Evolutionary conservation across 2,329 filamentous ascomycete species (phyloP).

Genomic region (Rhynchosporium agropyri): DNA sequence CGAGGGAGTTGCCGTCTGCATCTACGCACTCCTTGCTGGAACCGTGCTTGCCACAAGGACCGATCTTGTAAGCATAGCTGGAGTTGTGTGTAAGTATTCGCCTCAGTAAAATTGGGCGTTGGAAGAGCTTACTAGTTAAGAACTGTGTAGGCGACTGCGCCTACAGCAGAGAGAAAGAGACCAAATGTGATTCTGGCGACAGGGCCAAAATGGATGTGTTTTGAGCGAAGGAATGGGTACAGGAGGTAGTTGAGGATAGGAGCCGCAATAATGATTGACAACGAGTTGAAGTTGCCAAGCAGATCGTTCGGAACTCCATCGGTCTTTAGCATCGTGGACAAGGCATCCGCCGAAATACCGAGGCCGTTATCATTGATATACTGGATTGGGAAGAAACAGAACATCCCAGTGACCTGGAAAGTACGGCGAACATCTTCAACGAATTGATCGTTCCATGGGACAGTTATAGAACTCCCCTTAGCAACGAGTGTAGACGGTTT

Average conservation of each 20-base stretch:
- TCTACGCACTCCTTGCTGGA: slow-evolving; percentile 32
- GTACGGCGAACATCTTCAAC: slow-evolving; percentile 77
- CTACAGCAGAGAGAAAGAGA: slow-evolving; percentile 64
- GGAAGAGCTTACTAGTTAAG: slow-evolving; percentile 49
- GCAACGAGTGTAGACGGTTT: slow-evolving; percentile 66
- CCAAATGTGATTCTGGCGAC: slow-evolving; percentile 74
- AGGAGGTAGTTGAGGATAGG: slow-evolving; percentile 68
- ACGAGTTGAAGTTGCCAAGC: slow-evolving; percentile 74
- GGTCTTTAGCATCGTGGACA: slow-evolving; percentile 62
- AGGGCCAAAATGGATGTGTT: slow-evolving; percentile 68
- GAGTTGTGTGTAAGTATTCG: not conserved
- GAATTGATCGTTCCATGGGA: slow-evolving; percentile 81
- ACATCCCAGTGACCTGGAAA: slow-evolving; percentile 69
- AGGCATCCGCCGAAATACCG: slow-evolving; percentile 52
- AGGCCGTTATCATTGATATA: slow-evolving; percentile 47
- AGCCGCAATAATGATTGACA: slow-evolving; percentile 73
- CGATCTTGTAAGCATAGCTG: slow-evolving; percentile 61
- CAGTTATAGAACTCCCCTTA: slow-evolving; percentile 62
- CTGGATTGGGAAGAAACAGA: slow-evolving; percentile 56
- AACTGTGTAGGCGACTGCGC: slow-evolving; percentile 59
- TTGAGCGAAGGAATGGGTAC: slow-evolving; percentile 68
- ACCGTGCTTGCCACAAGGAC: slow-evolving; percentile 56
- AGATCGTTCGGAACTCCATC: slow-evolving; percentile 77
- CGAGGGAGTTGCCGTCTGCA: slow-evolving; percentile 30
- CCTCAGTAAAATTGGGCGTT: too few relatives aligned